Evolutionary conservation across 2,329 filamentous ascomycete species (phyloP).

Genomic region (Scortechinia acanthostroma): DNA sequence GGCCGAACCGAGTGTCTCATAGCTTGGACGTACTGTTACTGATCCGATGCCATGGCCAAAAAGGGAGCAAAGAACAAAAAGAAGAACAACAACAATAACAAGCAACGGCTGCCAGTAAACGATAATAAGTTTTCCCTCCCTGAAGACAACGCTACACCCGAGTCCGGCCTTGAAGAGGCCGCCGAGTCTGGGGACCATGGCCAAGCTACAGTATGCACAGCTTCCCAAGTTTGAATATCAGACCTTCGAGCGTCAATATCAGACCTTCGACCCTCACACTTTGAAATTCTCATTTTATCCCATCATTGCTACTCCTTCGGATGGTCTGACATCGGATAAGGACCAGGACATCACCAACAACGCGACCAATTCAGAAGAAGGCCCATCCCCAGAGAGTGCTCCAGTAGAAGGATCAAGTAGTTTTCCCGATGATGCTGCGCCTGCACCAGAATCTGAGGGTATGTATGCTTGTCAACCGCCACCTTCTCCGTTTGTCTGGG

Average conservation of each 20-base stretch:
- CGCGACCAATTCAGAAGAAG: not conserved
- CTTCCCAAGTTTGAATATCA: constrained; percentile 3
- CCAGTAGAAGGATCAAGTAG: too few species aligned
- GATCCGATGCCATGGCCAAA: constrained; percentile 1
- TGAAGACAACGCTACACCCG: not conserved
- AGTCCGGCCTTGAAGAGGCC: not conserved
- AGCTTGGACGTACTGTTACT: too few species aligned
- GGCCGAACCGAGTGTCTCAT: too few species aligned
- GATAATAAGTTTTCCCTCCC: not conserved
- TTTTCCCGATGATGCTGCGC: constrained; percentile 1
- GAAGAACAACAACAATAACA: not conserved
- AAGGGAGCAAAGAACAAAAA: not conserved
- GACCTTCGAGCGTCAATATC: not conserved
- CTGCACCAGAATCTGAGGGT: not conserved
- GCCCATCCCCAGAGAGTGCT: too few species aligned
- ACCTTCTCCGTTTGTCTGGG: too few species aligned
- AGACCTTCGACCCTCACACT: not conserved
- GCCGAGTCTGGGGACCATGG: not conserved
- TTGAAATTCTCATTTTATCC: not conserved
- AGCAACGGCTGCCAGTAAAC: not conserved
- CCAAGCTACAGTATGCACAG: not conserved
- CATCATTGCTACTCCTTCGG: not conserved
- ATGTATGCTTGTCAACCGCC: not conserved
- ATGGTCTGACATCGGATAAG: not conserved
- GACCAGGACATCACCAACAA: not conserved